A percentile compares a stretch with the other conserved stretches of the same genome.
These are phyloP conservation scores for Dictyostelium firmibasis DNA, from an alignment of 78 protist species.

Conservation along the genomic window DNA sequence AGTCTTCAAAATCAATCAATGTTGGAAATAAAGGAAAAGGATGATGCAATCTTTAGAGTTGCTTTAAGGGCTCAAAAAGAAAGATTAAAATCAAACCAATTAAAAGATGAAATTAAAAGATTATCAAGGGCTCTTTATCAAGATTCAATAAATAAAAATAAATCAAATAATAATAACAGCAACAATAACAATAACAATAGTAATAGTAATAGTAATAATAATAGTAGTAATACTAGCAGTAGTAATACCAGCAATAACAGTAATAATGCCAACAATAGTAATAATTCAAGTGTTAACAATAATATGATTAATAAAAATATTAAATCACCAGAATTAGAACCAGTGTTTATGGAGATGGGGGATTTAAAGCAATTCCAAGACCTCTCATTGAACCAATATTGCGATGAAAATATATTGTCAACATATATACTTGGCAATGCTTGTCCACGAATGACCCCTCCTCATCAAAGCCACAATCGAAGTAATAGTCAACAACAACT, in stretches of 20 bases:
- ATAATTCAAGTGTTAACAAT: background rate
- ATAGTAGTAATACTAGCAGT: background rate
- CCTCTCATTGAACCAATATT: slow-evolving; percentile 26
- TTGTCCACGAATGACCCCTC: background rate
- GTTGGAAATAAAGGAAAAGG: slow-evolving; percentile 47
- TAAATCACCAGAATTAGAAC: slow-evolving; percentile 25
- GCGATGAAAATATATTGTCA: slow-evolving; percentile 28
- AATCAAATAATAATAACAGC: background rate
- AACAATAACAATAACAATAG: background rate
- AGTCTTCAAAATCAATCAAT: slow-evolving; percentile 20
- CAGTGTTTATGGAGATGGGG: slow-evolving; percentile 68
- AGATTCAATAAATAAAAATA: background rate
- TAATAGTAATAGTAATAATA: background rate
- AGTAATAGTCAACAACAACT: background rate
- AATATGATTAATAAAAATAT: background rate
- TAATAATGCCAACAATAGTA: background rate
- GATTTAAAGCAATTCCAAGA: slow-evolving; percentile 52
- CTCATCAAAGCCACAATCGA: background rate
- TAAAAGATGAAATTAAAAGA: slow-evolving; percentile 62
- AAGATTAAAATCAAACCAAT: slow-evolving; percentile 32
- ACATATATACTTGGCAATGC: background rate
- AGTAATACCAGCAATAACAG: background rate
- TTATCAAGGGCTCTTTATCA: background rate
- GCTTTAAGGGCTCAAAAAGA: slow-evolving; percentile 73
- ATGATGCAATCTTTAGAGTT: slow-evolving; percentile 53